Evolutionary conservation across 2,329 filamentous ascomycete genomes (phyloP), one percentile per base, ranked within the genome.

Genomic region (Cercospora nicotianae): DNA sequence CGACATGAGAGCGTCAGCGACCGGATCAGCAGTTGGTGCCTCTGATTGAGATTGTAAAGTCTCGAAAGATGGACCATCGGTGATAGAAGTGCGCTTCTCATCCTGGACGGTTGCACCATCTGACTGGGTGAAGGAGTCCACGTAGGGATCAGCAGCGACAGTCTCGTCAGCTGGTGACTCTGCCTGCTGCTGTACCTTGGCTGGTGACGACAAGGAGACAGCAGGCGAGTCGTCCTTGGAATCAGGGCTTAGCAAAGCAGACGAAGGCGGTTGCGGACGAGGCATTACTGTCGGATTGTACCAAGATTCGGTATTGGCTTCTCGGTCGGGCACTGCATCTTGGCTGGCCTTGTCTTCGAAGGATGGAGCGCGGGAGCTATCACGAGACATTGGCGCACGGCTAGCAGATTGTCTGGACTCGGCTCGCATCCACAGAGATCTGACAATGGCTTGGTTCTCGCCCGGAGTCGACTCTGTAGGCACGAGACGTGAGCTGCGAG

Each of bases 301-400:
- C 62, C 62, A 64, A 26, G 62, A 64, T 53, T 64, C 62, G 26
- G 62, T 64, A 23, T 64, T 58, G 53, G 51, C 62, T 26, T 64
- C 64, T 16, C 48, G 57, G 30, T 61, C 55, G n/a, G 58, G 26
- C 26, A 58, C 42, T 18, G 28, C 30, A 30, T 53, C 20, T 6
- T 65, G 57, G 28, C 3, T 8, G 12, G 42, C n/a, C 42, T 53
- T 55, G 3, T 60, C 57, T 20, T 65, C 64, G 28, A 61, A 65
- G n/a, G 64, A 60, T 16, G 64, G 64, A 5, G 64, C 64, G 23
- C 57, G 64, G 6, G 64, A 65, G n/a, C 33, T 39, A 18, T 58
- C 53, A 20, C 62, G 62, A 28, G 62, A 64, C 53, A 64, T 64
- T 5, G 62, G 62, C 8, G 58, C 53, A 13, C 62, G 62, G 9